phyloP scores from a whole-genome alignment of 257 asterid species.

The Mentha longifolia region DNA sequence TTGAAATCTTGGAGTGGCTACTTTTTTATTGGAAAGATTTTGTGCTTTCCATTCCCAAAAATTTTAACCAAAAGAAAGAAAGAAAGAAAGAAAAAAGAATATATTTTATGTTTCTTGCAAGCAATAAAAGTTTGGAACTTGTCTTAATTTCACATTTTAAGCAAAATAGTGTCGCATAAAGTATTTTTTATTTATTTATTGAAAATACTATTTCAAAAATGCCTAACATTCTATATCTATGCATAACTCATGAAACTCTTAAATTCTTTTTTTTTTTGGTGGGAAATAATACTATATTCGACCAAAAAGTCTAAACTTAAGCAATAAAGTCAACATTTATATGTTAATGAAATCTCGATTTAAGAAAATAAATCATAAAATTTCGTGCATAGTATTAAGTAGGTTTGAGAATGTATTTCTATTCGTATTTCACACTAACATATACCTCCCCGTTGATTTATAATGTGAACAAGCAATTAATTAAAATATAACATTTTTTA shows the following conservation, averaged over 20 bases:
- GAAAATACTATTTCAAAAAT: not conserved
- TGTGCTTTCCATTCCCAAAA: not conserved
- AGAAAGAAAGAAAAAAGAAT: not conserved
- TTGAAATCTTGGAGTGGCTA: not conserved
- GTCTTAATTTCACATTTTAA: slow-evolving; percentile 13
- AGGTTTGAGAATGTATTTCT: too few species aligned
- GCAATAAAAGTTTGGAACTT: slow-evolving; percentile 20
- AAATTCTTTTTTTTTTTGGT: not conserved
- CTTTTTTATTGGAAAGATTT: slow-evolving; percentile 2
- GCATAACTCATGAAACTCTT: slow-evolving; percentile 17
- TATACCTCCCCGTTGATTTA: too few species aligned
- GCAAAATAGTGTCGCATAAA: not conserved
- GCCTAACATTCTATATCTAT: not conserved
- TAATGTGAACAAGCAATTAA: not conserved
- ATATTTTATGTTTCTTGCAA: slow-evolving; percentile 8
- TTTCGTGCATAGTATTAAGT: too few species aligned
- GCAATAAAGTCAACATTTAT: not conserved
- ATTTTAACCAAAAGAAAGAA: not conserved
- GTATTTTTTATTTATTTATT: too few species aligned
- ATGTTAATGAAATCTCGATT: too few species aligned
- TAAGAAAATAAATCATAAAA: too few species aligned
- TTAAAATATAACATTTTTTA: too few species aligned
- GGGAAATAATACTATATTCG: not conserved
- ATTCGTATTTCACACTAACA: too few species aligned
- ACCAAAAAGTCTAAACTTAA: not conserved